Evolutionary conservation across 805 yeast genomes (phyloP).

Genomic region (Deakozyma indianensis): DNA sequence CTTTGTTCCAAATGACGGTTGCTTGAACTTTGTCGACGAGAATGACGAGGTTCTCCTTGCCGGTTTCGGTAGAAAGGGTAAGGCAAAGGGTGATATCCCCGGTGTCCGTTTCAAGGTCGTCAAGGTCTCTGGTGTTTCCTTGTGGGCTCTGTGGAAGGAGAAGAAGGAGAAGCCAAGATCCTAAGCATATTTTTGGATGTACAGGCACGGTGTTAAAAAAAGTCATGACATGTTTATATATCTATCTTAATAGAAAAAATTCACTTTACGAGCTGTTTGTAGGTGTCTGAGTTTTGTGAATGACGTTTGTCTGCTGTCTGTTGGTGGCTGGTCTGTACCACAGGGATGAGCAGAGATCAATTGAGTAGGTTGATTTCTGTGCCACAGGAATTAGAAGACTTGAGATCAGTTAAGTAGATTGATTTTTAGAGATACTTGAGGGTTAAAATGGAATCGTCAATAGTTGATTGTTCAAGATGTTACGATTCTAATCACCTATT

Average conservation of each 20-base stretch:
- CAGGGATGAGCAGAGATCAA: no score
- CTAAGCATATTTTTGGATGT: no score
- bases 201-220: neutral
- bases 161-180: conserved; percentile 99
- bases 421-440: no score
- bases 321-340: no score
- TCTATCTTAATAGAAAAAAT: neutral
- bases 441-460: no score
- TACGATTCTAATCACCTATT: no score
- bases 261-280: neutral
- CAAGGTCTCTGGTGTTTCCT: conserved; percentile 99
- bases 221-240: conserved; percentile 2
- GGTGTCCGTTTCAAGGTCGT: conserved; percentile 99
- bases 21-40: conserved; percentile 98
- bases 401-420: no score
- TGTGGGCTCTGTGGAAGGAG: conserved; percentile 99
- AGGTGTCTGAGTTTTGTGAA: neutral
- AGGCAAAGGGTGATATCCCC: conserved; percentile 99
- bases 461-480: no score
- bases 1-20: conserved; percentile 99
- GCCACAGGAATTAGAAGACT: no score
- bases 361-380: no score
- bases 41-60: conserved; percentile 99
- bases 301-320: no score
- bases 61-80: conserved; percentile 99